Evolutionary conservation across 2,329 filamentous ascomycete species (phyloP), one percentile per base, ranked within the genome.

Genomic region (Cephalotrichum gorgonifer): DNA sequence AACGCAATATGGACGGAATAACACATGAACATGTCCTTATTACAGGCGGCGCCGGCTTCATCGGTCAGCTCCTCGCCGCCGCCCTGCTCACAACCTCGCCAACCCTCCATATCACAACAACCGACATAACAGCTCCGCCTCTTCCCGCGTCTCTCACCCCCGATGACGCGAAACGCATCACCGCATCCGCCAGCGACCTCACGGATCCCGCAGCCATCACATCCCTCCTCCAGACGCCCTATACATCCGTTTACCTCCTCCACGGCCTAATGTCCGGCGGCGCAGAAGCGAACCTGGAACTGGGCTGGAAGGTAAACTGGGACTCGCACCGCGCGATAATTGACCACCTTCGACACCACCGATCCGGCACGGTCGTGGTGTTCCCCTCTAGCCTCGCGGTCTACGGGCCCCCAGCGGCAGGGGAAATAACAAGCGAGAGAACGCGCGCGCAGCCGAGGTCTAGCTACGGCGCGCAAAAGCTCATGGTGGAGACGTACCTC

Each of bases 221-320:
- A 0, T 49, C 54, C 2, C 58, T 70, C 14, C 55, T 70, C 33
- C 50, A 57, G 1, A 53, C 56, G 1, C 56, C 52, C 9, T 64
- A 73, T 12, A 62, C 72, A 31, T 67, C 70, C 9, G 70, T 77
- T 39, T 83, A 79, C 58, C 70, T 80, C 43, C 73, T 83, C 50
- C 79, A 83, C 56, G 79, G 79, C 41, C 77, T 82, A 62, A 83
- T 83, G 79, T 81, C 76, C 0, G 72, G 72, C 22, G 78, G 77
- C 14, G 73, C 77, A 15, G 79, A 83, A 63, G 74, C 74, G 9
- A 75, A 82, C 45, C 64, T 79, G 67, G 59, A 77, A 64, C 56
- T 71, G 65, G 50, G 78, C 1, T 67, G 79, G 51, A 69, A 65
- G 43, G 78, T 81, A 48, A 82, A 82, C 57, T 66, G 80, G 39